A percentile compares a stretch with the other conserved stretches of the same genome.
These are phyloP conservation scores for Amauroascus niger DNA, from an alignment of 2,329 filamentous ascomycete species.

Conservation along the genomic window DNA sequence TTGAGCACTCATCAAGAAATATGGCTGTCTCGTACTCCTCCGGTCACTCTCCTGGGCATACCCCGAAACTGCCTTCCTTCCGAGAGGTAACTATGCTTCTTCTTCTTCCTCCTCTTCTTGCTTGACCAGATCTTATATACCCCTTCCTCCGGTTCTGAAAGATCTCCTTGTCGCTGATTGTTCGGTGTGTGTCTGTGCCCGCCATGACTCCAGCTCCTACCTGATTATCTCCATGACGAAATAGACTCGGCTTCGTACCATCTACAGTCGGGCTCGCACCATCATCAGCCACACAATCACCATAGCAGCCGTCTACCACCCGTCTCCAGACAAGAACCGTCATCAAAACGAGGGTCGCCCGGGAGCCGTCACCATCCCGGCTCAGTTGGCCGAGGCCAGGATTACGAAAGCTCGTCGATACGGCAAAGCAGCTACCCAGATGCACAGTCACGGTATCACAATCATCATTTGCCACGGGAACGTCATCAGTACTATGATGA, in stretches of 20 bases:
- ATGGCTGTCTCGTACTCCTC: conserved; percentile 15
- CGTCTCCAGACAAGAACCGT: conserved; percentile 2
- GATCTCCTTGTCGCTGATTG: conserved; percentile 2
- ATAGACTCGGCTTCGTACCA: conserved; percentile 14
- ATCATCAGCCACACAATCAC: background rate
- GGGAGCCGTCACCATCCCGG: background rate
- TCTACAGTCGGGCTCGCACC: conserved; percentile 4
- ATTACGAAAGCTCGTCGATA: conserved; percentile 1
- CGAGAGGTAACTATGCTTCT: conserved; percentile 14
- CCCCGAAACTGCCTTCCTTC: conserved; percentile 15
- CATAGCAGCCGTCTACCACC: conserved; percentile 3
- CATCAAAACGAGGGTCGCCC: conserved; percentile 2
- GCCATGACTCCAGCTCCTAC: conserved; percentile 13
- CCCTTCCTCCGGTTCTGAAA: background rate
- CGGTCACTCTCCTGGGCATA: conserved; percentile 2
- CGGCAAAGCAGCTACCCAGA: conserved; percentile 4
- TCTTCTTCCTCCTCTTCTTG: background rate
- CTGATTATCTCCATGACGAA: conserved; percentile 16
- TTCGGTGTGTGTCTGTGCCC: background rate
- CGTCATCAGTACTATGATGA: conserved; percentile 7
- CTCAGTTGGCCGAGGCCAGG: conserved; percentile 1
- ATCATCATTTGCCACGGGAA: conserved; percentile 5
- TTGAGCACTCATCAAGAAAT: conserved; percentile 10
- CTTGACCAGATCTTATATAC: background rate
- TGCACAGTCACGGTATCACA: conserved; percentile 9